Percentiles rank a stretch among this genome's conserved stretches.
These are phyloP conservation scores for Trichosporon sp. DNA, from an alignment of 1,284 basidiomycete genomes.

Conservation along the genomic window DNA sequence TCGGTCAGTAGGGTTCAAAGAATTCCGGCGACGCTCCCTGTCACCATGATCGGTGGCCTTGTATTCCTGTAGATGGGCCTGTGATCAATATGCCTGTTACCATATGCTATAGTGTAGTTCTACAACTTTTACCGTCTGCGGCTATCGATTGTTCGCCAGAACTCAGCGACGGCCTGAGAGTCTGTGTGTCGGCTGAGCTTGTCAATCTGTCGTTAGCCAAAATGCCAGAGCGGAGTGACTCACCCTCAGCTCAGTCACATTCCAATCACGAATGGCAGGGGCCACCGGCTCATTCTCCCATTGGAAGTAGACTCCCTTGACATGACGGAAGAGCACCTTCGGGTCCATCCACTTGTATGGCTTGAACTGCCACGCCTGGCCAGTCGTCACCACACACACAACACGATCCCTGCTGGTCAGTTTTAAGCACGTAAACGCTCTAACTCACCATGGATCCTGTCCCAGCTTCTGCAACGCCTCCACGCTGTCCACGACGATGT, in stretches of 20 bases:
- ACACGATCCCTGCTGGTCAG: conserved; percentile 64
- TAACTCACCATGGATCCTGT: conserved; percentile 67
- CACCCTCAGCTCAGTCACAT: conserved; percentile 87
- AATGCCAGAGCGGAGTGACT: conserved; percentile 14
- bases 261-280: conserved; percentile 88
- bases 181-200: conserved; percentile 87
- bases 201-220: conserved; percentile 62
- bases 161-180: conserved; percentile 86
- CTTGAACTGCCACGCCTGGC: conserved; percentile 95
- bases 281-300: conserved; percentile 89
- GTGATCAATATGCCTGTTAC: not conserved
- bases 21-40: too few species aligned
- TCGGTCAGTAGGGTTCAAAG: too few species aligned
- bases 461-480: conserved; percentile 90
- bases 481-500: conserved; percentile 84
- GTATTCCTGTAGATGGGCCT: not conserved
- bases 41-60: too few species aligned
- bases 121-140: not conserved
- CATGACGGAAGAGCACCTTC: conserved; percentile 82
- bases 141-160: conserved; percentile 80
- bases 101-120: not conserved
- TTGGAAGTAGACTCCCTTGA: conserved; percentile 86
- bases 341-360: conserved; percentile 96
- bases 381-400: conserved; percentile 93
- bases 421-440: conserved; percentile 1